Conservation (phyloP, 441 rosid species). For the Euphorbia schlechtendalii region DNA sequence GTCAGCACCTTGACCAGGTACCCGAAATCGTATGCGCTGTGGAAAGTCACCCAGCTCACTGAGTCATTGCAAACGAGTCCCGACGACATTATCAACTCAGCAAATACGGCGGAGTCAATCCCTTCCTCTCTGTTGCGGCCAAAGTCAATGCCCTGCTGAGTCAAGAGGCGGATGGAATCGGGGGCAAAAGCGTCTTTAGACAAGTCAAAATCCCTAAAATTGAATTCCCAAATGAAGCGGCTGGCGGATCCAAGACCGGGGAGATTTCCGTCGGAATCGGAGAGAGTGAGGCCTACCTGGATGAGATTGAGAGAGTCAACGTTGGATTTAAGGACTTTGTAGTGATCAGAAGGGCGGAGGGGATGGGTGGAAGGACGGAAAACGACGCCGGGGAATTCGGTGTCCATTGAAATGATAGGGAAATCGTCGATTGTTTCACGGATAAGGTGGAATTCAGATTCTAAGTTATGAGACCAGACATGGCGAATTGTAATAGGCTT, state of each 20-base stretch:
- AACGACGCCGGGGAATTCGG: no score
- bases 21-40: constrained; percentile 91
- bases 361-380: constrained; percentile 28
- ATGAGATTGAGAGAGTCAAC: constrained; percentile 67
- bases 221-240: constrained; percentile 84
- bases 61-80: constrained; percentile 69
- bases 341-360: constrained; percentile 50
- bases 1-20: constrained; percentile 70
- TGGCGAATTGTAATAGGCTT: constrained; percentile 42
- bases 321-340: constrained; percentile 64
- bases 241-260: constrained; percentile 42
- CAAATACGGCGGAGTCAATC: no score
- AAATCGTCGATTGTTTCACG: constrained; percentile 43
- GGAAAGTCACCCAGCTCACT: constrained; percentile 91
- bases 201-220: constrained; percentile 67
- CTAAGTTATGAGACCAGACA: constrained; percentile 71
- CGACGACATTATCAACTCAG: constrained; percentile 80
- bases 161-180: constrained; percentile 64
- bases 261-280: constrained; percentile 60
- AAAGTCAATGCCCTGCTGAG: constrained; percentile 78
- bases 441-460: constrained; percentile 58
- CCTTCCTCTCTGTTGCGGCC: constrained; percentile 45
- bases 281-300: constrained; percentile 87
- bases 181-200: constrained; percentile 61
- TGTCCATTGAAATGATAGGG: constrained; percentile 73